Evolutionary conservation across 1,139 yeast genomes (phyloP).

Genomic region (Pichia sp.): DNA sequence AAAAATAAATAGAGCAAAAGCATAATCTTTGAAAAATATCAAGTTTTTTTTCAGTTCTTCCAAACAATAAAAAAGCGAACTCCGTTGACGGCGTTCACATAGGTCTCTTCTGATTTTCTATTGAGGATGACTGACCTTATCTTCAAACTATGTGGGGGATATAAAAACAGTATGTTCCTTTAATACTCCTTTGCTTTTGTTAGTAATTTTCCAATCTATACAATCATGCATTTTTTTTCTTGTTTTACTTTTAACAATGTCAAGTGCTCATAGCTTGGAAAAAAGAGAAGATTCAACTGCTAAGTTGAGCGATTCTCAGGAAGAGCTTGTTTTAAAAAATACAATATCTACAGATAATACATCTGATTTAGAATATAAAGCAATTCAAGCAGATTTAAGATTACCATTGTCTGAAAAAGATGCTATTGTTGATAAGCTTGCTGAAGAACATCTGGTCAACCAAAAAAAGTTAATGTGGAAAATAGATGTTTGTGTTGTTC

Average conservation of each 20-base stretch:
- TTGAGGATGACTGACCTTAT: background rate
- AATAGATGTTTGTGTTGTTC: slow-evolving; percentile 58
- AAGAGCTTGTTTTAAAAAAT: background rate
- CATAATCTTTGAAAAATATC: background rate
- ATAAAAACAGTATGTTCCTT: background rate
- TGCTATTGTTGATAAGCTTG: slow-evolving; percentile 33
- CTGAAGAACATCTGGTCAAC: slow-evolving; percentile 37
- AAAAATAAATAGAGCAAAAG: too few species aligned
- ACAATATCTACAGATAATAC: background rate
- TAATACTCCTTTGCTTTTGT: background rate
- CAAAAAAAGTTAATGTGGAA: slow-evolving; percentile 52
- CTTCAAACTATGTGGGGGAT: background rate
- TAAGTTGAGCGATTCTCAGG: background rate
- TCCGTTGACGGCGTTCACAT: background rate
- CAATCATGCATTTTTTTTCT: background rate
- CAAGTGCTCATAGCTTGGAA: background rate
- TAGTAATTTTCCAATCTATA: too few species aligned
- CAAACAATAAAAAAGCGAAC: background rate
- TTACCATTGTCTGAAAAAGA: slow-evolving; percentile 21
- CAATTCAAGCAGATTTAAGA: slow-evolving; percentile 9
- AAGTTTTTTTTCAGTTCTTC: background rate
- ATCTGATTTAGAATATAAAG: slow-evolving; percentile 1
- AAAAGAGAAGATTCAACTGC: background rate
- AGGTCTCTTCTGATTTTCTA: background rate
- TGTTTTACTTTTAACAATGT: background rate